These are phyloP conservation scores for Seminavis robusta DNA, from an alignment of 108 stramenopile genomes.

Conservation along the genomic window DNA sequence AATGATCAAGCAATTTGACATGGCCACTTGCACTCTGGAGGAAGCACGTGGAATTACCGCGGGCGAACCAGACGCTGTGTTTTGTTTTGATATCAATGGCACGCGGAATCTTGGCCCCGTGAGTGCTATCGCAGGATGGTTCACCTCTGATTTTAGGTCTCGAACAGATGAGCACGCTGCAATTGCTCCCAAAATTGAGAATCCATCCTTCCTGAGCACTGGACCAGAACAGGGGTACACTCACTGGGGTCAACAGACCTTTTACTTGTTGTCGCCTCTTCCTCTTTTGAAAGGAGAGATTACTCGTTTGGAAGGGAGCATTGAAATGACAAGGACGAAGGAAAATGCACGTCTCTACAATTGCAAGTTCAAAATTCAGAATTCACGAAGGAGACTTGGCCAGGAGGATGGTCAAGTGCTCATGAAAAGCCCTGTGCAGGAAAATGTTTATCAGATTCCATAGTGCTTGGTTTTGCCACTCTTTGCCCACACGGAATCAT, in stretches of 20 bases:
- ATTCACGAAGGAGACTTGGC: conserved; percentile 54
- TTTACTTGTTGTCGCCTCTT: conserved; percentile 74
- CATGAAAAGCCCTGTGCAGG: conserved; percentile 62
- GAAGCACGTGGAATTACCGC: conserved; percentile 80
- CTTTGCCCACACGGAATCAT: too few relatives aligned
- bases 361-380: conserved; percentile 46
- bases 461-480: conserved; percentile 32
- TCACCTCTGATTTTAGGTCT: conserved; percentile 90
- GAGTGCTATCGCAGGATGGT: conserved; percentile 97
- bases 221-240: conserved; percentile 96
- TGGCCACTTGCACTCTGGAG: conserved; percentile 92
- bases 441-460: conserved; percentile 84
- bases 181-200: conserved; percentile 63
- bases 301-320: conserved; percentile 60
- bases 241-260: conserved; percentile 98
- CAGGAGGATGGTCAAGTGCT: conserved; percentile 45
- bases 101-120: conserved; percentile 49
- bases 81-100: conserved; percentile 76
- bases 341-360: conserved; percentile 92
- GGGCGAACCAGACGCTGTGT: conserved; percentile 42
- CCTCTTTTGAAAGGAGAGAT: conserved; percentile 68
- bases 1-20: conserved; percentile 79
- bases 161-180: conserved; percentile 67
- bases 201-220: conserved; percentile 86
- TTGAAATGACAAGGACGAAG: conserved; percentile 86